Evolutionary conservation across 768 basidiomycete species (phyloP).

Genomic region (Kondoa malvinella): DNA sequence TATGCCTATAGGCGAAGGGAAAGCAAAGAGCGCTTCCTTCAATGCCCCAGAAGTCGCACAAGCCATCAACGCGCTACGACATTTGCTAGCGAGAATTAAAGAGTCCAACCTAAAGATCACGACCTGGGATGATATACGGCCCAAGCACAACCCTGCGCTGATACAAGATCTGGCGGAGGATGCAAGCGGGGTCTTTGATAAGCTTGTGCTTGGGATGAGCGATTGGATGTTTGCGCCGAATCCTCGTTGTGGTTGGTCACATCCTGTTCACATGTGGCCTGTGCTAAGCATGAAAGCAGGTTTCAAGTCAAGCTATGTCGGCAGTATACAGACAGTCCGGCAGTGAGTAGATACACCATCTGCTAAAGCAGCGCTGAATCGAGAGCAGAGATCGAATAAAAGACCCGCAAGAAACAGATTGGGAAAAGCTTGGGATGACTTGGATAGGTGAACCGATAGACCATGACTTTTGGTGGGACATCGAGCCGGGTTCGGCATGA

Average conservation of each 20-base stretch:
- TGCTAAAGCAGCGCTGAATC: not conserved
- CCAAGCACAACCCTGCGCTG: not conserved
- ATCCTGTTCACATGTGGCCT: too few species aligned
- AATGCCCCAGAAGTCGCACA: not conserved
- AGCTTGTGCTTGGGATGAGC: conserved; percentile 3
- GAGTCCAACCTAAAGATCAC: not conserved
- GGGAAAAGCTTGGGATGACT: conserved; percentile 8
- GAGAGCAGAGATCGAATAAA: conserved; percentile 5
- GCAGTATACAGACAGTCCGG: not conserved
- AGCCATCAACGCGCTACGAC: not conserved
- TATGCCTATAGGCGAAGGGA: conserved; percentile 4
- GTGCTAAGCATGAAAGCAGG: too few species aligned
- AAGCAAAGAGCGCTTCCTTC: not conserved
- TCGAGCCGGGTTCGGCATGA: not conserved
- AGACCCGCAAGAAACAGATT: conserved; percentile 4
- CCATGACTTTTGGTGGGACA: conserved; percentile 5
- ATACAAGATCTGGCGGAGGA: not conserved
- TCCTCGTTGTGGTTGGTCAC: conserved; percentile 7
- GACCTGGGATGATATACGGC: conserved; percentile 6
- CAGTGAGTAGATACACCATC: not conserved
- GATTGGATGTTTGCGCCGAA: conserved; percentile 3
- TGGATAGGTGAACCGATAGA: conserved; percentile 5
- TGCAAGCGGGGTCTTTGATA: conserved; percentile 6
- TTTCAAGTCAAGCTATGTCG: conserved; percentile 1
- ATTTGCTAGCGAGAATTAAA: not conserved